A percentile compares a stretch with the other conserved stretches of the same genome.
Conservation (phyloP, 106 monocot genomes). For the Gastrodia elata region DNA sequence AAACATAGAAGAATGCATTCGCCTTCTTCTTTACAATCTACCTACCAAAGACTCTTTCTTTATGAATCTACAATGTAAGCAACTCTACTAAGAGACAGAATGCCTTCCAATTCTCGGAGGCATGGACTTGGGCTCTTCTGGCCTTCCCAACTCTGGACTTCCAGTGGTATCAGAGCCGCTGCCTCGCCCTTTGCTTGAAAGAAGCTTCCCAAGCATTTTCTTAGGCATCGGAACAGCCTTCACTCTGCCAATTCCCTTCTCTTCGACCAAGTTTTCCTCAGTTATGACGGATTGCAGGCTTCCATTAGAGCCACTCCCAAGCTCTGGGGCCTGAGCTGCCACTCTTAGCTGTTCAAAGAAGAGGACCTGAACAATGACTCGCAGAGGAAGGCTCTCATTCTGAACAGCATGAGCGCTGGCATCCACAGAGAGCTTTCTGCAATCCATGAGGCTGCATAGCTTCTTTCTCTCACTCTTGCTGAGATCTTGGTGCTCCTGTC, state of each 20-base stretch:
- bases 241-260: slow-evolving; percentile 18
- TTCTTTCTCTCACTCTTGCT: slow-evolving; percentile 78
- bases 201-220: slow-evolving; percentile 57
- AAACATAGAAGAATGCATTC: neutral
- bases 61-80: neutral
- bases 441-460: slow-evolving; percentile 67
- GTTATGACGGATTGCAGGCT: slow-evolving; percentile 61
- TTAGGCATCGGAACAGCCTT: slow-evolving; percentile 37
- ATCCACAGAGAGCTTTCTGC: slow-evolving; percentile 64
- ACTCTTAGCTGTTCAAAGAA: slow-evolving; percentile 71
- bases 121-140: slow-evolving; percentile 48
- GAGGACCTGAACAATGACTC: slow-evolving; percentile 79
- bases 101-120: slow-evolving; percentile 45
- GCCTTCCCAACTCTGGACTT: slow-evolving; percentile 40
- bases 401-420: slow-evolving; percentile 76
- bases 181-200: slow-evolving; percentile 34
- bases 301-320: slow-evolving; percentile 37
- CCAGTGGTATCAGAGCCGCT: slow-evolving; percentile 63
- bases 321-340: slow-evolving; percentile 16
- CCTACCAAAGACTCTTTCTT: neutral
- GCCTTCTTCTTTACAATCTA: neutral
- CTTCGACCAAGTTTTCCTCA: slow-evolving; percentile 39
- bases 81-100: slow-evolving; percentile 27
- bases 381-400: slow-evolving; percentile 82
- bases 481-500: slow-evolving; percentile 73